Evolutionary conservation across 306 rosid genomes (phyloP).

Genomic region (Oemleria cerasiformis): DNA sequence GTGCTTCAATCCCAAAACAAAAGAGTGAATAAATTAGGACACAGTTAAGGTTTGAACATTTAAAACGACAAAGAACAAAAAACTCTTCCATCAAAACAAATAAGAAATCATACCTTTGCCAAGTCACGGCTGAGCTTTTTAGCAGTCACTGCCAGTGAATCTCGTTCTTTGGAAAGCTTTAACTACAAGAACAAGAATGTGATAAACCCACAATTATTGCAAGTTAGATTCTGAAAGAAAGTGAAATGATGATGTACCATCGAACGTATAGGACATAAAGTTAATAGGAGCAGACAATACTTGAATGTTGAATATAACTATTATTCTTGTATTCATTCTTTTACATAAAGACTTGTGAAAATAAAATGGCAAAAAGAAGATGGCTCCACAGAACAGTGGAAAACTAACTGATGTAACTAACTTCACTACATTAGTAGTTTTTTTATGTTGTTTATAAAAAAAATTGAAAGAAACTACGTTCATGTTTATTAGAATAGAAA

Average conservation of each 20-base stretch:
- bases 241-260: background rate
- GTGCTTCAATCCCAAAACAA: background rate
- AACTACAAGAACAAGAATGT: slow-evolving; percentile 38
- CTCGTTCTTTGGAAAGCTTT: slow-evolving; percentile 68
- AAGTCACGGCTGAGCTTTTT: slow-evolving; percentile 82
- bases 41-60: background rate
- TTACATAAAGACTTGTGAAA: background rate
- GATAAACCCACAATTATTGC: slow-evolving; percentile 7
- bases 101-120: slow-evolving; percentile 53
- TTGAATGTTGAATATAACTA: background rate
- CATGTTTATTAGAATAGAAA: background rate
- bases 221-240: slow-evolving; percentile 8
- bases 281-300: background rate
- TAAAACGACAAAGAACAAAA: background rate
- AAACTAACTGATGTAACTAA: background rate
- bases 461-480: background rate
- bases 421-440: background rate
- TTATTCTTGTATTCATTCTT: no score
- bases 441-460: background rate
- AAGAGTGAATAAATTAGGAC: background rate
- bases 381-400: background rate
- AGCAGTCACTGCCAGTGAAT: slow-evolving; percentile 58
- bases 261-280: background rate
- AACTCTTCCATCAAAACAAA: background rate
- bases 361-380: background rate